Evolutionary conservation across 306 rosid genomes (phyloP).

Genomic region (Mucuna pruriens): DNA sequence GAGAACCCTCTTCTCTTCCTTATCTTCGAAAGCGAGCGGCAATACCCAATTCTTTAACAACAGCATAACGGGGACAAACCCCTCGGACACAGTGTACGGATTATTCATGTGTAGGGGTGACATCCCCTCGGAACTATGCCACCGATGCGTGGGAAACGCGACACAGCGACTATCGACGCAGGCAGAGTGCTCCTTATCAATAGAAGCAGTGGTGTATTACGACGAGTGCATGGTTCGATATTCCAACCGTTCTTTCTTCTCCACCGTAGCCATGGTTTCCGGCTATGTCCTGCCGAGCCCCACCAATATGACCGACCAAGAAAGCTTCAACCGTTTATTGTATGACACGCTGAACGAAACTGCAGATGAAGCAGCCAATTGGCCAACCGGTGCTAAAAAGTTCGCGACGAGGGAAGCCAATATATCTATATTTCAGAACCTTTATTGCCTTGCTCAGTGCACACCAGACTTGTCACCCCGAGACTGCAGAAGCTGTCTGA

Average conservation of each 20-base stretch:
- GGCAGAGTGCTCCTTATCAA: not conserved
- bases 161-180: not conserved
- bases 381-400: not conserved
- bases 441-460: conserved; percentile 41
- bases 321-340: not conserved
- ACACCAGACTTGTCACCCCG: not conserved
- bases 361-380: not conserved
- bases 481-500: conserved; percentile 7
- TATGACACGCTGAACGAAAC: not conserved
- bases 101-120: not conserved
- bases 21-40: conserved; percentile 37
- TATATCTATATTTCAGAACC: not conserved
- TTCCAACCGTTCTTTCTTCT: not conserved
- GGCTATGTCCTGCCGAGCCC: not conserved
- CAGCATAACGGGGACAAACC: conserved; percentile 22
- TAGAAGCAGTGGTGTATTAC: not conserved
- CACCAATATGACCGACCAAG: not conserved
- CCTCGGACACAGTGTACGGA: not conserved
- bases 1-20: conserved; percentile 36
- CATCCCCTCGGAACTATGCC: not conserved
- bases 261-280: not conserved
- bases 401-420: not conserved
- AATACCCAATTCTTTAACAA: conserved; percentile 26
- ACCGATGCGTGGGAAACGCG: not conserved
- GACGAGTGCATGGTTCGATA: not conserved